These are phyloP conservation scores for Dissophora ornata DNA, from an alignment of 192 early-diverging fungal species.

Conservation along the genomic window DNA sequence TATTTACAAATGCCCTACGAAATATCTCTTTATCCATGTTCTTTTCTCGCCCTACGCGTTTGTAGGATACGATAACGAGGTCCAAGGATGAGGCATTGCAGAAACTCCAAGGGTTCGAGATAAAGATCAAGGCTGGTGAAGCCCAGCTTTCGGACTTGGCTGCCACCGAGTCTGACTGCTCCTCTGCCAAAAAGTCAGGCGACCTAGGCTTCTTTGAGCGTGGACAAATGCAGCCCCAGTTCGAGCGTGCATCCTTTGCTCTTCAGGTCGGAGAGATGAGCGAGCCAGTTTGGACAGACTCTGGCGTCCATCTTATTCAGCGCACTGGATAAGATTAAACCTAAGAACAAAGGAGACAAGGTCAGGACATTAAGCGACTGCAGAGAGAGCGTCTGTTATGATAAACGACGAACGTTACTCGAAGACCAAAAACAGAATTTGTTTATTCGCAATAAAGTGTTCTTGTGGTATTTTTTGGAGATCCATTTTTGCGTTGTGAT, in stretches of 20 bases:
- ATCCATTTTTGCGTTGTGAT: no score
- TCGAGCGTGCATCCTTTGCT: constrained; percentile 90
- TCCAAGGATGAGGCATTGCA: constrained; percentile 90
- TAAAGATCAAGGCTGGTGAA: constrained; percentile 71
- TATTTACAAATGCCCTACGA: no score
- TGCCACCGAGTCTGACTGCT: constrained; percentile 86
- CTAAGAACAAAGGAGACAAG: no score
- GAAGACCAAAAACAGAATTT: no score
- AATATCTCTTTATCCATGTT: no score
- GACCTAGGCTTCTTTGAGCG: constrained; percentile 90
- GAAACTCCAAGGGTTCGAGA: constrained; percentile 72
- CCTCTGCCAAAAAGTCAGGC: constrained; percentile 87
- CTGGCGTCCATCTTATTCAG: constrained; percentile 93
- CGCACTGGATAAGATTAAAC: constrained; percentile 85
- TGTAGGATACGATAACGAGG: constrained; percentile 83
- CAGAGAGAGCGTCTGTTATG: no score
- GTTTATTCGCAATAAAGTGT: no score
- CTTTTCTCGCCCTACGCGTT: no score
- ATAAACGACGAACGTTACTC: no score
- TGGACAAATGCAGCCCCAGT: constrained; percentile 92
- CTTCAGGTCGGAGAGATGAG: constrained; percentile 87
- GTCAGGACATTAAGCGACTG: no score
- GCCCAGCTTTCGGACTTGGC: constrained; percentile 80
- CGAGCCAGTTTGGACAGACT: constrained; percentile 86
- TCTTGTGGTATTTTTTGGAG: no score